A percentile compares a stretch with the other conserved stretches of the same genome.
phyloP scores from a whole-genome alignment of 495 filamentous ascomycete species.

The Aspergillus funiculosus region DNA sequence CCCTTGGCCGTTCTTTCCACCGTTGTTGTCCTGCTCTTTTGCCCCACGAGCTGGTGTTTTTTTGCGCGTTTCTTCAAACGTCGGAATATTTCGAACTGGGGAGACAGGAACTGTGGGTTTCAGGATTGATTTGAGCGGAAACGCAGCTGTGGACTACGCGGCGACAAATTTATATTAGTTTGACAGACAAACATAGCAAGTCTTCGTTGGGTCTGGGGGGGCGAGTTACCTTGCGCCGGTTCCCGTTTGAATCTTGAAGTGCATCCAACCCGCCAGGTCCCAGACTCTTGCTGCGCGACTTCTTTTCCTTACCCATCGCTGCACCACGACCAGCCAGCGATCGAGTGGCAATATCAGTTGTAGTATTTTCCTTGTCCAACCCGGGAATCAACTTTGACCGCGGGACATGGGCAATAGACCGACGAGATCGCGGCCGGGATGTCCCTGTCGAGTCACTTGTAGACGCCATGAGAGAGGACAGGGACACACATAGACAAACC shows the following conservation, averaged over 20 bases:
- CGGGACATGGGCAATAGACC: slow-evolving; percentile 67
- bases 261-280: slow-evolving; percentile 85
- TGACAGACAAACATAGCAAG: slow-evolving; percentile 5
- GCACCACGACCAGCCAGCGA: slow-evolving; percentile 28
- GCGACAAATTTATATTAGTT: slow-evolving; percentile 8
- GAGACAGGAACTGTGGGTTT: slow-evolving; percentile 72
- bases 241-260: slow-evolving; percentile 70
- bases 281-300: slow-evolving; percentile 89
- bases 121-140: slow-evolving; percentile 72
- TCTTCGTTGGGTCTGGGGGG: slow-evolving; percentile 2
- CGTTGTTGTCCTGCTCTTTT: slow-evolving; percentile 21
- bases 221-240: slow-evolving; percentile 68
- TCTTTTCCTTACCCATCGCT: slow-evolving; percentile 50
- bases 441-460: slow-evolving; percentile 35
- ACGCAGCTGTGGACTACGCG: slow-evolving; percentile 47
- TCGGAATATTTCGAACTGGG: slow-evolving; percentile 54
- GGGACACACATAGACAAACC: slow-evolving; percentile 15
- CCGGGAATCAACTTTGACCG: slow-evolving; percentile 41
- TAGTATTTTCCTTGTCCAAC: slow-evolving; percentile 68
- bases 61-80: slow-evolving; percentile 43
- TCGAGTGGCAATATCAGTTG: slow-evolving; percentile 48
- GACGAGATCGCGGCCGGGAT: slow-evolving; percentile 56
- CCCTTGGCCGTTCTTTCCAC: slow-evolving; percentile 12
- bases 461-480: slow-evolving; percentile 29
- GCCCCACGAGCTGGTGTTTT: slow-evolving; percentile 33